Evolutionary conservation across 78 protist species (phyloP), one percentile per base, ranked within the genome.

Genomic region (Emiliania huxleyi): DNA sequence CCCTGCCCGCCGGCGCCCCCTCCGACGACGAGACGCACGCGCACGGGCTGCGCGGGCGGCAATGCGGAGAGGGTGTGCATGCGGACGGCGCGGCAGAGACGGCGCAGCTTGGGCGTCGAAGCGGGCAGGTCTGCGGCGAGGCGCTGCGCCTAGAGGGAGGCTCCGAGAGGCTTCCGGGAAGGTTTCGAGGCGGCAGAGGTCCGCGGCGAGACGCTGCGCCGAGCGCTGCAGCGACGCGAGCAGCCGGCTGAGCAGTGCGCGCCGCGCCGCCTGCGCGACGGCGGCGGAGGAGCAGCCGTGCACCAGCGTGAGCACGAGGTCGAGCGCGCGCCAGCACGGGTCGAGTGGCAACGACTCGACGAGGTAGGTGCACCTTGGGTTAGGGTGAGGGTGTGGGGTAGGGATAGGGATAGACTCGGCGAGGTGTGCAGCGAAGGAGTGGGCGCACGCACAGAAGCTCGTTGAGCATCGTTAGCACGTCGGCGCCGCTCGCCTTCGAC

Each of bases 261-360:
- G 85, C 15, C 85, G 85, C 48, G 46, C 85, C 5, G 35, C 37
- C 6, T 77, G 85, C 42, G 29, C 85, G 48, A 40, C 33, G 33
- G 44, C 85, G 8, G 85, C n/a, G 23, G 26, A 1, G 46, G 46
- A 45, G 46, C 85, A 77, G 48, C 48, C 85, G 35, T 77, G 49
- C 35, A 40, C 46, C 29, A 77, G 48, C 48, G n/a, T 6, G 35
- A 77, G 46, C 33, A 77, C n/a, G 35, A 18, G 19, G 33, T 40
- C 85, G 85, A 77, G 85, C n/a, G 85, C 85, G 46, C 85, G 85
- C 85, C 85, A 77, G 19, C 33, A 33, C 42, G 2, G 33, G 83
- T 73, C 42, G 23, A 4, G 75, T 15, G 8, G 33, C 2, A 62
- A 26, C 37, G 75, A 62, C 23, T 62, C 75, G 5, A 21, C 75